Evolutionary conservation across 2,329 filamentous ascomycete species (phyloP).

Genomic region (Sarocladiaceae sp.): DNA sequence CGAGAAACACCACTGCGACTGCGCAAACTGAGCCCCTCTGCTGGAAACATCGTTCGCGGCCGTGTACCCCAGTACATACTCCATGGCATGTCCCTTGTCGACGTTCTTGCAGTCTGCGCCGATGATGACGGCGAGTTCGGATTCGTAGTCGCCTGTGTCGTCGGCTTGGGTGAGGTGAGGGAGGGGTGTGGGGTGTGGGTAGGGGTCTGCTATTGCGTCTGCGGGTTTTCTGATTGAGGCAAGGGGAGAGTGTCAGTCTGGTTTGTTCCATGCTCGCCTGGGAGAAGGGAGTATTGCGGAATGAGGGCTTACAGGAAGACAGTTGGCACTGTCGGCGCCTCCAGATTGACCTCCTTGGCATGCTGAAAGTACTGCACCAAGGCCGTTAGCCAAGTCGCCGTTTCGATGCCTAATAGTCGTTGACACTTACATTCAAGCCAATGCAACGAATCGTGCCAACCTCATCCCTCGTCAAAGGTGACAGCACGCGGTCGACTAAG

Average conservation of each 20-base stretch:
- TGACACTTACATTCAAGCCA: not conserved
- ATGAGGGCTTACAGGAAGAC: conserved; percentile 40
- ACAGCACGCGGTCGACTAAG: not conserved
- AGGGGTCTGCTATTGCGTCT: not conserved
- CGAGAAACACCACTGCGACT: conserved; percentile 52
- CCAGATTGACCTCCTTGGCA: conserved; percentile 41
- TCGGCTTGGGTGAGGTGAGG: not conserved
- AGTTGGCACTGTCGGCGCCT: conserved; percentile 44
- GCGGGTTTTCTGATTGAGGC: conserved; percentile 4
- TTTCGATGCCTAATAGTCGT: no score
- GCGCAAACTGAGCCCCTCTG: conserved; percentile 48
- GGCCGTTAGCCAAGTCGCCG: no score
- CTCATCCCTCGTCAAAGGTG: not conserved
- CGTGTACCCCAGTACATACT: conserved; percentile 16
- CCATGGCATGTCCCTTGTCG: conserved; percentile 7
- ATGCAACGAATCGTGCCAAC: not conserved
- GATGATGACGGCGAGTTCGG: conserved; percentile 9
- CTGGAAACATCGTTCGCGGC: conserved; percentile 54
- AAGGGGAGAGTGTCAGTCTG: no score
- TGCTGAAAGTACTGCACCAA: conserved; percentile 23
- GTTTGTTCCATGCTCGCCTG: no score
- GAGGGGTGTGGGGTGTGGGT: not conserved
- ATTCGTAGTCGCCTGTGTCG: conserved; percentile 6
- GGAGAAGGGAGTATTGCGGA: not conserved
- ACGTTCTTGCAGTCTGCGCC: conserved; percentile 6